These are phyloP conservation scores for Globisporangium cederbergense DNA, from an alignment of 352 stramenopile genomes.

Conservation along the genomic window DNA sequence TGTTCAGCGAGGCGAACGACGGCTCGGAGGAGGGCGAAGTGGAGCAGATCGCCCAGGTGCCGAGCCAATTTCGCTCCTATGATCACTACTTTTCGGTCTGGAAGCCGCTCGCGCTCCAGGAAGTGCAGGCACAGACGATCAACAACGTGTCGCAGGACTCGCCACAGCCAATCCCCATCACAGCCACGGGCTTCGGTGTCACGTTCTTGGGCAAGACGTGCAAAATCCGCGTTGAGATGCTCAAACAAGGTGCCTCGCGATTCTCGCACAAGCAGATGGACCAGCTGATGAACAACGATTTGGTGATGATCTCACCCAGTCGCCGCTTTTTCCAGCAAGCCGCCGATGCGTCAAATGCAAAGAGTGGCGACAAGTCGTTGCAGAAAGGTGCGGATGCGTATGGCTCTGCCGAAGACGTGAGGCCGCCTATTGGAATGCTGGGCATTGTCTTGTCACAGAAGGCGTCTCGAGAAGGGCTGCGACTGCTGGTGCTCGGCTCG, in stretches of 20 bases:
- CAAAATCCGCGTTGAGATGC: constrained; percentile 66
- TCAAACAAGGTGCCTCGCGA: constrained; percentile 33
- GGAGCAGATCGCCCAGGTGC: constrained; percentile 49
- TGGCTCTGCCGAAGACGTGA: neutral
- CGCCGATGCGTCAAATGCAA: constrained; percentile 13
- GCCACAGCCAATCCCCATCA: constrained; percentile 44
- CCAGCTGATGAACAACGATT: constrained; percentile 68
- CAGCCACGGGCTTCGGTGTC: constrained; percentile 37
- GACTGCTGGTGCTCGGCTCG: constrained; percentile 52
- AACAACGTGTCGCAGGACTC: constrained; percentile 74
- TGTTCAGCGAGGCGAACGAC: constrained; percentile 53
- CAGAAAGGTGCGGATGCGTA: constrained; percentile 3
- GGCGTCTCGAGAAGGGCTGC: constrained; percentile 71
- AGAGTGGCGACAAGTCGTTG: neutral
- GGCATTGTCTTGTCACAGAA: constrained; percentile 69
- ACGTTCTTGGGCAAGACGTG: constrained; percentile 63
- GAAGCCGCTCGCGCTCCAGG: constrained; percentile 79
- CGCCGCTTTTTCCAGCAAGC: constrained; percentile 48
- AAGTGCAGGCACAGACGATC: constrained; percentile 86
- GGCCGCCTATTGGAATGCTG: constrained; percentile 43
- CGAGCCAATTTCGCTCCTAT: constrained; percentile 84
- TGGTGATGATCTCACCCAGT: constrained; percentile 69
- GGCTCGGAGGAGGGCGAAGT: constrained; percentile 76
- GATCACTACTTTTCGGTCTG: constrained; percentile 89
- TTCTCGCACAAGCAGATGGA: constrained; percentile 34